These are phyloP conservation scores for Parathielavia appendiculata DNA, from an alignment of 495 filamentous ascomycete species.

Conservation along the genomic window DNA sequence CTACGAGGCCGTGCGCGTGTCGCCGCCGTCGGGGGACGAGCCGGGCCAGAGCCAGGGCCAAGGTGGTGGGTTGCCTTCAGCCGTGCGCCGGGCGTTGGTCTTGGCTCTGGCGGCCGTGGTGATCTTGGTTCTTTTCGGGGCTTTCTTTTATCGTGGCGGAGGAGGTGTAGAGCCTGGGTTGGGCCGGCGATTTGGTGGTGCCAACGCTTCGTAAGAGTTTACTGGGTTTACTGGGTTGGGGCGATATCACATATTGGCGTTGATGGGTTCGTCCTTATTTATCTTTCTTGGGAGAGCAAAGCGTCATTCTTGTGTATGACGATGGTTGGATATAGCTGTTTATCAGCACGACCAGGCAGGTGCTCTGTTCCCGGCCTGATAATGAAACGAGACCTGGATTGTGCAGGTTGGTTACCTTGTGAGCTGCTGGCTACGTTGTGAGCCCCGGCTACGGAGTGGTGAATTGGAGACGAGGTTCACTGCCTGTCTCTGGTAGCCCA, in stretches of 20 bases:
- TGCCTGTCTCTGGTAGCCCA: too few species aligned
- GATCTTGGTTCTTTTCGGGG: constrained; percentile 49
- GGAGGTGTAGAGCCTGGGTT: neutral
- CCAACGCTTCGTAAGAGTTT: neutral
- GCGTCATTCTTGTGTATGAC: neutral
- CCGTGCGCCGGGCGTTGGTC: constrained; percentile 60
- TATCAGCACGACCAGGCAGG: neutral
- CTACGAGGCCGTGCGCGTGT: constrained; percentile 16
- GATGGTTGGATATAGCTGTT: neutral
- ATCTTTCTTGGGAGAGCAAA: too few species aligned
- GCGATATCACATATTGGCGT: too few species aligned
- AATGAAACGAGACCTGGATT: neutral
- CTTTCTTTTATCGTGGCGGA: constrained; percentile 22
- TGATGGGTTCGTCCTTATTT: too few species aligned
- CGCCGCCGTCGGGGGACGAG: neutral
- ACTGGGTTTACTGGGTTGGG: too few species aligned
- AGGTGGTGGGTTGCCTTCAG: constrained; percentile 47
- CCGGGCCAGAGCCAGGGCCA: neutral
- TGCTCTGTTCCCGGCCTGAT: neutral
- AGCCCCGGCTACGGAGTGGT: too few species aligned
- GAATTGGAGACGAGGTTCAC: too few species aligned
- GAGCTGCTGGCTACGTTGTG: too few species aligned
- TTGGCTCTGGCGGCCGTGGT: constrained; percentile 50
- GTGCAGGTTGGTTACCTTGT: neutral
- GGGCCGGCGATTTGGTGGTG: neutral